A percentile compares a stretch with the other conserved stretches of the same genome.
phyloP scores from a whole-genome alignment of 192 early-diverging fungal genomes.

The Geranomyces michiganensis region DNA sequence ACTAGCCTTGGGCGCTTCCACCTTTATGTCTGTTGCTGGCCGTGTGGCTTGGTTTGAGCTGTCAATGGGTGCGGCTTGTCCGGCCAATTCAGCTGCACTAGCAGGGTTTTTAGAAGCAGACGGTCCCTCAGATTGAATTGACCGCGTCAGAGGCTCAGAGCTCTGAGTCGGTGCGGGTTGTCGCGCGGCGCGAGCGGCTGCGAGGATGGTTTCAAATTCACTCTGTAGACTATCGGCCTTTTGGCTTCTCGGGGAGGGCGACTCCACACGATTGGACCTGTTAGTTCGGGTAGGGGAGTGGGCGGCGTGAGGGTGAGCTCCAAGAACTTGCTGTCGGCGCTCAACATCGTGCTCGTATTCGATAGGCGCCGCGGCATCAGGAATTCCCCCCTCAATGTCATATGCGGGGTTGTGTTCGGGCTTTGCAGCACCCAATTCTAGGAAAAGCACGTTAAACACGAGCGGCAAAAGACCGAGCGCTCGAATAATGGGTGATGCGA shows the following conservation, averaged over 20 bases:
- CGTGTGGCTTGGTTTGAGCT: no score
- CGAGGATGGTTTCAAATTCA: background rate
- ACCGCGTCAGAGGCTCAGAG: no score
- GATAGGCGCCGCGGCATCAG: background rate
- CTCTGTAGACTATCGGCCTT: background rate
- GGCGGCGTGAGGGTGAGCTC: background rate
- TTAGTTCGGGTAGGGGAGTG: background rate
- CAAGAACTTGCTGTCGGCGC: background rate
- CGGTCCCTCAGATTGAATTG: no score
- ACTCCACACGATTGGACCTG: background rate
- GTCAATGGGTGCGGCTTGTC: no score
- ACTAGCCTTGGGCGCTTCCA: no score
- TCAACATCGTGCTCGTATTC: background rate
- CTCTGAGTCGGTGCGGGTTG: no score
- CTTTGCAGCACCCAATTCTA: background rate
- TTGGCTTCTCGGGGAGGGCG: background rate
- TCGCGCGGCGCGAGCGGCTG: background rate
- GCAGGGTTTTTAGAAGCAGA: no score
- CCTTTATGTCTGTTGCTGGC: no score
- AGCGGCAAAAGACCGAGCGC: background rate
- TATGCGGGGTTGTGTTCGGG: background rate
- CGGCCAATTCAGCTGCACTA: no score
- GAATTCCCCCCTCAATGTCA: background rate
- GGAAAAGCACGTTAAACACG: background rate
- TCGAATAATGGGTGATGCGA: background rate